These are phyloP conservation scores for Pterocarpus santalinus DNA, from an alignment of 306 rosid species.

Conservation along the genomic window DNA sequence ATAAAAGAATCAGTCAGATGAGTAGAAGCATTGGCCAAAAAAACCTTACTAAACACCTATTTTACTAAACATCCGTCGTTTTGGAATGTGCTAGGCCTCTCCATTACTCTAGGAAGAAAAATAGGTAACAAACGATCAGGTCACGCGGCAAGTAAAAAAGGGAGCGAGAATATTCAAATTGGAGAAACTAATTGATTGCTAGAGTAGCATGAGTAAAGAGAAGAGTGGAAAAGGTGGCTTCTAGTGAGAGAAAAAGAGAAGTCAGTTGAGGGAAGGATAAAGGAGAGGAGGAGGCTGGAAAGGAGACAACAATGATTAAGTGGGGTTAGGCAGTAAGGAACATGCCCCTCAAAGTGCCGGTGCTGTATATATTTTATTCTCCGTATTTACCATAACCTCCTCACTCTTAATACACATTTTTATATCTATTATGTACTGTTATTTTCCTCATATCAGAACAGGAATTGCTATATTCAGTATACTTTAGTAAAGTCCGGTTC, in stretches of 20 bases:
- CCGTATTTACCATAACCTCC: not conserved
- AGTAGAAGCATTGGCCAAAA: constrained; percentile 34
- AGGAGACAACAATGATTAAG: not conserved
- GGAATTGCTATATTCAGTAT: not conserved
- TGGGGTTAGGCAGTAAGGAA: not conserved
- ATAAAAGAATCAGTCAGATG: constrained; percentile 38
- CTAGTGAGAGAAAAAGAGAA: not conserved
- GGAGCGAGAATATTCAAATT: not conserved
- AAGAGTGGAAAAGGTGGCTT: not conserved
- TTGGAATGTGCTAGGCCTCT: constrained; percentile 18
- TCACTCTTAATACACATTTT: not conserved
- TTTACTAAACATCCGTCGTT: constrained; percentile 25
- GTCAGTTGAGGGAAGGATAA: not conserved
- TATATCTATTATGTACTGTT: not conserved
- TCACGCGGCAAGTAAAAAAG: not conserved
- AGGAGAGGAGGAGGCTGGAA: not conserved
- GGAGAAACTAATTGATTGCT: not conserved
- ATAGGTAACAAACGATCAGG: not conserved
- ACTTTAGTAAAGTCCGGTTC: not conserved
- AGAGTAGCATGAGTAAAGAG: not conserved
- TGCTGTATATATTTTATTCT: not conserved
- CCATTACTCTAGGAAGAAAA: not conserved
- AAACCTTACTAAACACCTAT: constrained; percentile 20
- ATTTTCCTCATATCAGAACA: not conserved
- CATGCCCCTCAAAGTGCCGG: not conserved